A percentile compares a stretch with the other conserved stretches of the same genome.
These are phyloP conservation scores for Arthrobotrys conoides DNA, from an alignment of 2,329 filamentous ascomycete species.

Conservation along the genomic window DNA sequence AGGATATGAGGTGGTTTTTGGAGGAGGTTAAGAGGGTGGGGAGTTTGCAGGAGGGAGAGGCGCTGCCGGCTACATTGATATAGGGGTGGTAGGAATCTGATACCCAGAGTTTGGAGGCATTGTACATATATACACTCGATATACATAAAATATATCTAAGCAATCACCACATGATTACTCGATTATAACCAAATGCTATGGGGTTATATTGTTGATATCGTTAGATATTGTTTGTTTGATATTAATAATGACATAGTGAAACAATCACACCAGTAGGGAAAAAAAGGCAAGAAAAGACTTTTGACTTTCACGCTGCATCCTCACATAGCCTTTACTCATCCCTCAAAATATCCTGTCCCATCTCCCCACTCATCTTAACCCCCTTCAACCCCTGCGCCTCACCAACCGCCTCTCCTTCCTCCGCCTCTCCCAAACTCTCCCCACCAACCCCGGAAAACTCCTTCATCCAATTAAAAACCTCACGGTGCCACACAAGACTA, in stretches of 20 bases:
- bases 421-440: conserved; percentile 1
- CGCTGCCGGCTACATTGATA: conserved; percentile 10
- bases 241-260: background rate
- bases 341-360: conserved; percentile 46
- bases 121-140: conserved; percentile 36
- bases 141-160: background rate
- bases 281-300: background rate
- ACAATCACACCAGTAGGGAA: too few relatives aligned
- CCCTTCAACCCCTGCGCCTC: conserved; percentile 30
- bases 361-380: conserved; percentile 11
- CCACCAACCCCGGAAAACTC: conserved; percentile 45
- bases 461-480: conserved; percentile 80
- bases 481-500: conserved; percentile 87
- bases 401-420: conserved; percentile 33
- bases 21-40: conserved; percentile 86
- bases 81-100: conserved; percentile 1
- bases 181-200: background rate
- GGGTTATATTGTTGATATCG: background rate
- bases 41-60: conserved; percentile 62
- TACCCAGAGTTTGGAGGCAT: conserved; percentile 2
- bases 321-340: too few relatives aligned
- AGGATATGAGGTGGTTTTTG: conserved; percentile 93
- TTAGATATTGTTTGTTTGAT: background rate
- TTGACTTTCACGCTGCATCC: too few relatives aligned
- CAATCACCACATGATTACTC: conserved; percentile 22